Evolutionary conservation across 75 land plant genomes (phyloP).

Genomic region (Pinus albicaulis): DNA sequence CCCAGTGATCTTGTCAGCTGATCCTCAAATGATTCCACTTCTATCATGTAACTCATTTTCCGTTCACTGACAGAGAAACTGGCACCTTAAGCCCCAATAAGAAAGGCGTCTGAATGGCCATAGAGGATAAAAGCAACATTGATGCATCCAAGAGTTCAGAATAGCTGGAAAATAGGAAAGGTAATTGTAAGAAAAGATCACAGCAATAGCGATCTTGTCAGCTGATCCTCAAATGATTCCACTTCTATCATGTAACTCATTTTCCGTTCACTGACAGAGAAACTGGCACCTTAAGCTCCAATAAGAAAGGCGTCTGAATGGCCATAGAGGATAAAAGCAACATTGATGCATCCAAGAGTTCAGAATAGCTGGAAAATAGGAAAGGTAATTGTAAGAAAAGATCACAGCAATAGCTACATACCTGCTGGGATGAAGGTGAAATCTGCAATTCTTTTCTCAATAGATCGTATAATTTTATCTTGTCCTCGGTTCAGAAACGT

Average conservation of each 20-base stretch:
- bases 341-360: too few relatives aligned
- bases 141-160: too few relatives aligned
- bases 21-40: neutral
- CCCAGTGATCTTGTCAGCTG: neutral
- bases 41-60: neutral
- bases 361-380: neutral
- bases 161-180: neutral
- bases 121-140: neutral
- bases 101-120: neutral
- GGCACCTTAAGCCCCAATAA: neutral
- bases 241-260: neutral
- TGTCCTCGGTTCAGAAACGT: conserved; percentile 79
- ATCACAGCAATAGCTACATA: conserved; percentile 24
- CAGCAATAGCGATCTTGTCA: too few relatives aligned
- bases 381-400: neutral
- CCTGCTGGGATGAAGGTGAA: conserved; percentile 86
- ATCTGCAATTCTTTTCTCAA: conserved; percentile 88
- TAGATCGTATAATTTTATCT: conserved; percentile 63
- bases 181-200: neutral
- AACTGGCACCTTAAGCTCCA: neutral
- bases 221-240: too few relatives aligned
- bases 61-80: neutral
- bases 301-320: neutral
- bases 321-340: neutral
- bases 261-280: neutral